Percentiles rank a stretch among this genome's conserved stretches.
Conservation (phyloP, 1,139 yeast species). For the Yamadazyma atlantica region DNA sequence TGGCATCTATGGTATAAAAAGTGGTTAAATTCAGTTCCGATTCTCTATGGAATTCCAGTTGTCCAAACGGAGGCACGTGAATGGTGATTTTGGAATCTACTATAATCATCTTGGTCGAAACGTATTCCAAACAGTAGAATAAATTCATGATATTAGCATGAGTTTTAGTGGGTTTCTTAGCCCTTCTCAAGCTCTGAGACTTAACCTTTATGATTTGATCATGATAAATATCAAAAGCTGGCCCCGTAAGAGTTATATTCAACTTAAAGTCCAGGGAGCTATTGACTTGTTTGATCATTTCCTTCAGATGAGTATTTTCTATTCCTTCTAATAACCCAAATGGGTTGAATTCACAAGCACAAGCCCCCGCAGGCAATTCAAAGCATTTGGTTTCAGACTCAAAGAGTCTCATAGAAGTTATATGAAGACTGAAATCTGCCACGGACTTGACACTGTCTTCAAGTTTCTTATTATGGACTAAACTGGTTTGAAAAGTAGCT, state of each 20-base stretch:
- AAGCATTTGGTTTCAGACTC: slow-evolving; percentile 33
- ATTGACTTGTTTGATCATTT: slow-evolving; percentile 4
- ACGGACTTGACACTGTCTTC: slow-evolving; percentile 3
- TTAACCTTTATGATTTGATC: slow-evolving; percentile 28
- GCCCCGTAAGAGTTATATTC: slow-evolving; percentile 27
- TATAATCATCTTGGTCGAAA: slow-evolving; percentile 28
- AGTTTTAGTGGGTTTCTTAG: slow-evolving; percentile 1
- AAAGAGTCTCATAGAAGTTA: slow-evolving; percentile 24
- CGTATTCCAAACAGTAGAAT: slow-evolving; percentile 14
- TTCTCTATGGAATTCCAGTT: slow-evolving; percentile 27
- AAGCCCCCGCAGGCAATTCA: slow-evolving; percentile 38
- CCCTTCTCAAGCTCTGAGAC: slow-evolving; percentile 7
- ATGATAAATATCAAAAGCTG: slow-evolving; percentile 37
- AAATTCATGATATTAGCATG: slow-evolving; percentile 12
- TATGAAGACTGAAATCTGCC: slow-evolving; percentile 13
- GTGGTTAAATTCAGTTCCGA: slow-evolving; percentile 30
- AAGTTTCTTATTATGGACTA: slow-evolving; percentile 8
- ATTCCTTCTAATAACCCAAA: slow-evolving; percentile 18
- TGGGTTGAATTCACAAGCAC: slow-evolving; percentile 23
- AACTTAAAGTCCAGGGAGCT: slow-evolving; percentile 19
- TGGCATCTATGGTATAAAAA: slow-evolving; percentile 22
- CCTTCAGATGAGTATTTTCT: slow-evolving; percentile 13
- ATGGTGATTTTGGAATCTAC: slow-evolving; percentile 31
- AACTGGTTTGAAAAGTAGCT: slow-evolving; percentile 14
- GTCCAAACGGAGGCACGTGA: slow-evolving; percentile 33